Conservation (phyloP, 352 stramenopile genomes). For the Phytophthora sansomeana region DNA sequence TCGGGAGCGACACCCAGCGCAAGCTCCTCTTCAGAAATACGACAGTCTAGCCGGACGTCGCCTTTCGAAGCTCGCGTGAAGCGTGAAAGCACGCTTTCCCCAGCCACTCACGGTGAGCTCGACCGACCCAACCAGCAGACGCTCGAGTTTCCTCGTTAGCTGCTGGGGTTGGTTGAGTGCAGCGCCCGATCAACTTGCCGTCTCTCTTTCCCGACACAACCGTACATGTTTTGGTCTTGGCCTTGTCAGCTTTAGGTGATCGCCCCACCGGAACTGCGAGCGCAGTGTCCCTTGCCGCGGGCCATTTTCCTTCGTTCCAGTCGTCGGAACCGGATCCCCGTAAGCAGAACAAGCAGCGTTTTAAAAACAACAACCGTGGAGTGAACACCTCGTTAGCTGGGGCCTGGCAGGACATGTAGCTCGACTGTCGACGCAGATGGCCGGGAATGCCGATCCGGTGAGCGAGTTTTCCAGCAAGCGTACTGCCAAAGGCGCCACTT, state of each 20-base stretch:
- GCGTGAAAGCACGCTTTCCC: constrained; percentile 7
- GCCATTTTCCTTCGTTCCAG: constrained; percentile 13
- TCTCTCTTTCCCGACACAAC: constrained; percentile 34
- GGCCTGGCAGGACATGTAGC: background rate
- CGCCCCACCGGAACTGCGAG: background rate
- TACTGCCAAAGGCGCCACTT: constrained; percentile 22
- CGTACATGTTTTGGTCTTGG: constrained; percentile 17
- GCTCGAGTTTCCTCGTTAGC: constrained; percentile 28
- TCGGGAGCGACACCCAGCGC: constrained; percentile 8
- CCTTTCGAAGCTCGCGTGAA: background rate
- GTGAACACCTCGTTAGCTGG: constrained; percentile 28
- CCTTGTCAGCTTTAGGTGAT: constrained; percentile 15
- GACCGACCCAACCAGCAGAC: constrained; percentile 10
- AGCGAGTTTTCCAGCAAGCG: constrained; percentile 12
- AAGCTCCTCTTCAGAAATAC: constrained; percentile 5
- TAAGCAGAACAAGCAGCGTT: constrained; percentile 5
- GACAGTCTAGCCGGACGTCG: constrained; percentile 1
- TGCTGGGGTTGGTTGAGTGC: constrained; percentile 12
- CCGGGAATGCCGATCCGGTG: constrained; percentile 12
- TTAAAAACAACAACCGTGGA: constrained; percentile 22
- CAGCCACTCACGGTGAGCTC: constrained; percentile 15
- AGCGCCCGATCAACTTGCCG: constrained; percentile 18
- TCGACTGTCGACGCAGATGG: constrained; percentile 12
- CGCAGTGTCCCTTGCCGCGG: constrained; percentile 19
- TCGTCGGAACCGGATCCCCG: constrained; percentile 31